Base-by-base conservation (phyloP, 495 filamentous ascomycete genomes). In the Cairneyella variabilis region DNA sequence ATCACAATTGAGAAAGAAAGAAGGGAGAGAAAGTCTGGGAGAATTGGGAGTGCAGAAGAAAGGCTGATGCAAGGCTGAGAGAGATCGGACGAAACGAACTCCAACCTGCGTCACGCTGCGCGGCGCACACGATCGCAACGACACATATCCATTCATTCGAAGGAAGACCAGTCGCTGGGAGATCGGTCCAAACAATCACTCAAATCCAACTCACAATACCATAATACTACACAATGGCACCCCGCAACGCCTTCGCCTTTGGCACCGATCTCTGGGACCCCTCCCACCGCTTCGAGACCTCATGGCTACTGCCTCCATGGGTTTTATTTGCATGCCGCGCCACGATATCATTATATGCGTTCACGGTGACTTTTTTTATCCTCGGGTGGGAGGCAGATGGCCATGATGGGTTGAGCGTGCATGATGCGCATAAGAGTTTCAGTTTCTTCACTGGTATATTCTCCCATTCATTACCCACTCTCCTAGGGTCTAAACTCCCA, bases 381-480 rank as follows among this genome's bases (percentile, higher is more conserved):
- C 80, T 89, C 60, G 80, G 69, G 39, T 88, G 76, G 74, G 57
- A 82, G 43, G 72, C 71, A 21, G 67, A 73, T 18, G 40, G 39
- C 27, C 71, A 78, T 51, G 55, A 64, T 1, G 47, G 20, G 0
- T 22, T 21, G 3, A 30, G 6, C 10, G 37, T 58, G 2, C 48
- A 66, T 27, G 68, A 72, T 62, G 58, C 63, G 3, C 66, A 69
- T 45, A 64, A 71, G 37, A 70, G 70, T 43, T 93, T 92, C 75
- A 85, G 80, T 57, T 95, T 78, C 77, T 95, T 95, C 73, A 95
- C 89, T 3, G 25, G 53, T 55, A 46, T n/a, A n/a, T n/a, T n/a
- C n/a, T n/a, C n/a, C n/a, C 48, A 18, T 45, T 25, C 22, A 8
- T 17, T 8, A 2, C 12, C 48, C 21, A 6, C 23, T 23, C 25